These are phyloP conservation scores for Evernia prunastri DNA, from an alignment of 495 filamentous ascomycete species.

Conservation along the genomic window DNA sequence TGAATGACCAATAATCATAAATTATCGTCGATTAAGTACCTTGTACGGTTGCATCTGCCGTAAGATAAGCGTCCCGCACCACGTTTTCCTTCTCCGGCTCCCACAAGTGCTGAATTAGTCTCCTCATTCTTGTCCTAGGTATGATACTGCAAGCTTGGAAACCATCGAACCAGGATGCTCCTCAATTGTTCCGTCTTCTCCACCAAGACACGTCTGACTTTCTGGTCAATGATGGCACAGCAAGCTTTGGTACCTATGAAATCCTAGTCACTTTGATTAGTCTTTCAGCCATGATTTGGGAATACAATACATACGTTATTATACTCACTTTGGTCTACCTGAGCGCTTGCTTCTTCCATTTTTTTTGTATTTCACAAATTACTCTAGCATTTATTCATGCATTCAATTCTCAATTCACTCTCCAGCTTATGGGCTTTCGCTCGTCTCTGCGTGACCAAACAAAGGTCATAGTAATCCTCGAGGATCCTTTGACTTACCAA, in stretches of 20 bases:
- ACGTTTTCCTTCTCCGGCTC: not conserved
- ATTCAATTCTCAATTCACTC: not conserved
- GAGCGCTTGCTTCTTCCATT: not conserved
- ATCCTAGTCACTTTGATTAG: not conserved
- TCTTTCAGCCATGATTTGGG: not conserved
- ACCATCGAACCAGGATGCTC: not conserved
- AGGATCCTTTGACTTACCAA: not conserved
- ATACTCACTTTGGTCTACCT: not conserved
- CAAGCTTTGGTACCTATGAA: not conserved
- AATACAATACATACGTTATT: not conserved
- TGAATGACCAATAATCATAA: no score
- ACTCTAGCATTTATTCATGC: not conserved
- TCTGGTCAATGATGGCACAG: not conserved
- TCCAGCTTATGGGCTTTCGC: not conserved
- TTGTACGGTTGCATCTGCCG: no score
- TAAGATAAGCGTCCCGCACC: no score
- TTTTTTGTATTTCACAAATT: not conserved
- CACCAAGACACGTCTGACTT: not conserved
- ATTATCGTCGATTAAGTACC: no score
- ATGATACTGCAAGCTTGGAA: no score
- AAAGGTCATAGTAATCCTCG: not conserved
- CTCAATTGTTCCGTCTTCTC: not conserved
- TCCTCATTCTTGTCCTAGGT: not conserved
- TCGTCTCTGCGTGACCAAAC: not conserved
- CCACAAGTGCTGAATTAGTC: no score